Conservation (phyloP, 179 eudicot genomes). For the Spergularia azorica region DNA sequence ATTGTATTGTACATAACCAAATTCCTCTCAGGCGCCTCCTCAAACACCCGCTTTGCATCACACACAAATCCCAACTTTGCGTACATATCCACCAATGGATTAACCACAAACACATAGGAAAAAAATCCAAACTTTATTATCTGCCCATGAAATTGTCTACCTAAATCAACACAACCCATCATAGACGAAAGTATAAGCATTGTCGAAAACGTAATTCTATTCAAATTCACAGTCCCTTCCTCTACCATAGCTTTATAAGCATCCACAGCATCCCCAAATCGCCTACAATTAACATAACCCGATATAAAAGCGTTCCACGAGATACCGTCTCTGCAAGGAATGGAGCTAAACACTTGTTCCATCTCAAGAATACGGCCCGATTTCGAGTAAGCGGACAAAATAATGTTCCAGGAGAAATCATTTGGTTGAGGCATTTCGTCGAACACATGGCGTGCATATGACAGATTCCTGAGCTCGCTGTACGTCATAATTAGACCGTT, state of each 20-base stretch:
- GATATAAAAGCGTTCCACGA: slow-evolving; percentile 87
- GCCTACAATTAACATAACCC: slow-evolving; percentile 55
- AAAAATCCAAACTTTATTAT: slow-evolving; percentile 71
- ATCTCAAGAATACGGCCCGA: slow-evolving; percentile 47
- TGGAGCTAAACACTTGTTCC: slow-evolving; percentile 51
- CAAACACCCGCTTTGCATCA: slow-evolving; percentile 61
- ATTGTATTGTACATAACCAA: slow-evolving; percentile 82
- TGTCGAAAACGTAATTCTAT: slow-evolving; percentile 77
- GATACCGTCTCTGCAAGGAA: slow-evolving; percentile 76
- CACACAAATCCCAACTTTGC: slow-evolving; percentile 54
- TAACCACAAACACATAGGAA: slow-evolving; percentile 75
- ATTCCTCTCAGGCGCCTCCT: slow-evolving; percentile 72
- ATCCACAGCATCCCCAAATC: slow-evolving; percentile 44
- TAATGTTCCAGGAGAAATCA: slow-evolving; percentile 77
- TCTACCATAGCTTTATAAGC: slow-evolving; percentile 67
- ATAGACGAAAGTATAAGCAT: slow-evolving; percentile 59
- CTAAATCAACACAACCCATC: slow-evolving; percentile 50
- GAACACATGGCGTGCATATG: slow-evolving; percentile 78
- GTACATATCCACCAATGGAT: slow-evolving; percentile 88
- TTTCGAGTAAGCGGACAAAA: slow-evolving; percentile 58
- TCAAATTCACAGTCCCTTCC: slow-evolving; percentile 50
- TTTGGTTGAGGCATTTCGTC: slow-evolving; percentile 70
- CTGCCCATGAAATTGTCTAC: slow-evolving; percentile 86
- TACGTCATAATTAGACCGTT: slow-evolving; percentile 59
- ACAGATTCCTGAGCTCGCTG: slow-evolving; percentile 34